phyloP scores from a whole-genome alignment of 1,139 yeast species.

The Kazachstania sp. region DNA sequence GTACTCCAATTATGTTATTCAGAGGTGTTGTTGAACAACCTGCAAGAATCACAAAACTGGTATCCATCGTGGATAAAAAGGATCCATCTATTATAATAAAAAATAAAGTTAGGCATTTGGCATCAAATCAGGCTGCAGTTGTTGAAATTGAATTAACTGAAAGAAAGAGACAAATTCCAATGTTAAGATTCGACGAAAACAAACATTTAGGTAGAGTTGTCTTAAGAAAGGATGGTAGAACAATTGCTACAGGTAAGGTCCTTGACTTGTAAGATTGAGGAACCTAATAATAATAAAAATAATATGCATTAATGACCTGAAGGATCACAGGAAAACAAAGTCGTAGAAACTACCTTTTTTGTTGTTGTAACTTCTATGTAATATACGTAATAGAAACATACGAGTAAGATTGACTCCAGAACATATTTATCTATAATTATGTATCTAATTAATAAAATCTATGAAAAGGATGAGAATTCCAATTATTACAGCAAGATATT shows the following conservation, averaged over 20 bases:
- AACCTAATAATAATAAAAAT: background rate
- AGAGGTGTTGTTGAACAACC: slow-evolving; percentile 75
- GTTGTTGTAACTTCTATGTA: too few relatives aligned
- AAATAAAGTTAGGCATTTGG: slow-evolving; percentile 60
- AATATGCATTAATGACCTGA: background rate
- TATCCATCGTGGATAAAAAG: slow-evolving; percentile 42
- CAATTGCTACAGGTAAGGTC: slow-evolving; percentile 82
- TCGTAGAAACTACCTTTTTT: too few relatives aligned
- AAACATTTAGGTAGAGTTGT: slow-evolving; percentile 72
- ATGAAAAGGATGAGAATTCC: slow-evolving; percentile 56
- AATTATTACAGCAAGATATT: slow-evolving; percentile 50
- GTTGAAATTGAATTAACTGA: slow-evolving; percentile 59
- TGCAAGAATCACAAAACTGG: slow-evolving; percentile 54
- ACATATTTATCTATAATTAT: background rate
- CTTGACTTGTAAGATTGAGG: slow-evolving; percentile 12
- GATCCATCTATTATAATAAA: slow-evolving; percentile 36
- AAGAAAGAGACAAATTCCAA: slow-evolving; percentile 44
- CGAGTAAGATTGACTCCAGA: background rate
- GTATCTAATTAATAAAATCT: slow-evolving; percentile 36
- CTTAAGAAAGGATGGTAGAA: slow-evolving; percentile 73
- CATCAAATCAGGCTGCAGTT: slow-evolving; percentile 62
- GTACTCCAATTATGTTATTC: slow-evolving; percentile 75
- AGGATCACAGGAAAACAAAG: too few relatives aligned
- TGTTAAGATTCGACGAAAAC: slow-evolving; percentile 51
- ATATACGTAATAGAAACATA: too few relatives aligned